Base-by-base conservation (phyloP, 1,284 basidiomycete species). In the Xerocomus amazonicus region DNA sequence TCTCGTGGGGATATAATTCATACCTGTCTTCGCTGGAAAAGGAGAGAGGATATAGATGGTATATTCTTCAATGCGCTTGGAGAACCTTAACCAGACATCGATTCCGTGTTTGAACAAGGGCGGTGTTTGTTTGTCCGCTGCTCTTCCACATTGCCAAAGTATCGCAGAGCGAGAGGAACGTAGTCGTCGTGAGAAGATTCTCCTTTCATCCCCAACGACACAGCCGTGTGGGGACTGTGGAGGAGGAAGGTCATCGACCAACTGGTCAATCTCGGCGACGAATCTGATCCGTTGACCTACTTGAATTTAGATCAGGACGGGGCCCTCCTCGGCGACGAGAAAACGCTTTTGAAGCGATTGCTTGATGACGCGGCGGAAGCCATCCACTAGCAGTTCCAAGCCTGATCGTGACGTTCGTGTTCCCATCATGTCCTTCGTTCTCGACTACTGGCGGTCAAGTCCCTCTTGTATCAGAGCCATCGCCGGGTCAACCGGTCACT, bases 1-100 rank as follows among this genome's bases (percentile, higher is more conserved):
- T 51, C n/a, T n/a, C 64, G 2, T 66, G 62, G 64, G 29, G 12
- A 4, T 60, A 65, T 27, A 66, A 58, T 32, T 51, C 53, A 1
- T 63, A 52, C 33, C 51, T 67, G 6, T 57, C 66, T 1, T 60
- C 59, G 1, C 23, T 59, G 13, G 56, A 63, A 46, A 59, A 55
- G 34, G 64, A 66, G 29, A n/a, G n/a, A n/a, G n/a, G n/a, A n/a
- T n/a, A n/a, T n/a, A n/a, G n/a, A n/a, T n/a, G n/a, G n/a, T n/a
- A n/a, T 64, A 7, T 50, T 63, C 23, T 53, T 52, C n/a, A 4
- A 43, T 9, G 34, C 14, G 9, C 49, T 65, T 7, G 52, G 38
- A n/a, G 10, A 42, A 0, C n/a, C n/a, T n/a, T n/a, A n/a, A n/a
- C 62, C 55, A 0, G 0, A 28, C 12, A 52, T 65, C 37, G 46